phyloP scores from a whole-genome alignment of 2,329 filamentous ascomycete genomes.

The Penicillium corylophilum region DNA sequence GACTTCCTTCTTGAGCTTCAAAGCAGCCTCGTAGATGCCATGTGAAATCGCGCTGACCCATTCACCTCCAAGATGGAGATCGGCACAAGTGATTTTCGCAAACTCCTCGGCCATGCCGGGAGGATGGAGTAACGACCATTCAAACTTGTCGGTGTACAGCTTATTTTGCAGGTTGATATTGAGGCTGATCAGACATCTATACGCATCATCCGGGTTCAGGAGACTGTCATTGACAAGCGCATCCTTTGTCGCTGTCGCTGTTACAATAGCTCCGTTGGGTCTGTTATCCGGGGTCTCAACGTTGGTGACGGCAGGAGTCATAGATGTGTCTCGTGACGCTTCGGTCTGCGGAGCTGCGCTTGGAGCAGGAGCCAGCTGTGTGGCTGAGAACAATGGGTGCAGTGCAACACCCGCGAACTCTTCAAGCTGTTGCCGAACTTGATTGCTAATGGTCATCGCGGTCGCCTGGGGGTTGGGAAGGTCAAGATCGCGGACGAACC shows the following conservation, averaged over 20 bases:
- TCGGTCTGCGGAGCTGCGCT: constrained; percentile 31
- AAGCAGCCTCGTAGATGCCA: constrained; percentile 91
- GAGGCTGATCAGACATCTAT: constrained; percentile 86
- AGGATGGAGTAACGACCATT: constrained; percentile 92
- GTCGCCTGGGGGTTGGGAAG: constrained; percentile 71
- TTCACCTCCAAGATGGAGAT: constrained; percentile 84
- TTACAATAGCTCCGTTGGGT: constrained; percentile 22
- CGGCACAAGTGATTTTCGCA: constrained; percentile 86
- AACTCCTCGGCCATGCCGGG: constrained; percentile 90
- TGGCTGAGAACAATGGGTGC: constrained; percentile 79
- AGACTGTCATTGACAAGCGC: constrained; percentile 64
- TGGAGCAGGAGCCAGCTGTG: constrained; percentile 27
- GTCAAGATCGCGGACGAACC: constrained; percentile 88
- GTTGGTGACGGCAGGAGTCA: constrained; percentile 51
- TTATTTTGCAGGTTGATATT: constrained; percentile 90
- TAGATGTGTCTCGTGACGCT: constrained; percentile 54
- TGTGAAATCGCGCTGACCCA: constrained; percentile 95
- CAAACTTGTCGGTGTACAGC: constrained; percentile 94
- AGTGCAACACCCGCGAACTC: constrained; percentile 94
- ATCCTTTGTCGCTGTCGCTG: constrained; percentile 35
- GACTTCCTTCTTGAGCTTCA: constrained; percentile 92
- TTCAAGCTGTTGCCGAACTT: constrained; percentile 91
- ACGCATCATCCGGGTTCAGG: constrained; percentile 88
- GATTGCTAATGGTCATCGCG: constrained; percentile 80
- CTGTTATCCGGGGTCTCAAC: constrained; percentile 60